Base-by-base conservation (phyloP, 169 alveolate species). In the Cytauxzoon felis region DNA sequence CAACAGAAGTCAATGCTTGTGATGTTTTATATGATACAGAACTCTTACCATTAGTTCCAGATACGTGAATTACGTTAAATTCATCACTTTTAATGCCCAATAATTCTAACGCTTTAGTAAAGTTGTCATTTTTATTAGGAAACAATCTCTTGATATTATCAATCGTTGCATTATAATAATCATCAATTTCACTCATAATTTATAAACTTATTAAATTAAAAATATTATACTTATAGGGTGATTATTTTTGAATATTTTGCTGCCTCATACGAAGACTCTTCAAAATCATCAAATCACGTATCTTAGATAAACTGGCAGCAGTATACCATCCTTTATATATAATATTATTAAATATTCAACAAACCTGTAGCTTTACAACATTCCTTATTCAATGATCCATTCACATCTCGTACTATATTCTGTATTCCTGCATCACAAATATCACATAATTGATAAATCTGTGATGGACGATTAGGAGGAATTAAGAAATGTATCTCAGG, bases 31-130 rank as follows among this genome's bases (percentile, higher is more conserved):
- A 36, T 8, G 91, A 53, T 5, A 92, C 95, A 13, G 96, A 87
- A 0, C 96, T 95, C 78, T 92, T 92, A 34, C 98, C 97, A 73
- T 91, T 91, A 4, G 97, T 90, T 7, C 98, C 98, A 8, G 96
- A 90, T 24, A 93, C 78, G 48, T 93, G 98, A 0, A 93, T 71
- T 42, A 65, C 62, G 66, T 88, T 76, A 40, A 80, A 82, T 5
- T 54, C 48, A 11, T 78, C 51, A 8, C 88, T 78, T 26, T 95
- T 95, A 43, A 87, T 79, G 6, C 81, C 90, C 18, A 89, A 62
- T 27, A 45, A 67, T 11, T 49, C 50, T 19, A 60, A 16, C 13
- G 36, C 21, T 8, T 60, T 29, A 23, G 30, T 33, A 19, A 45
- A 60, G 5, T 60, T 32, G 52, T 45, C 61, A 36, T 60, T 45